phyloP scores from a whole-genome alignment of 306 rosid species.

The Cucumis sativus region Cucumber_9930_V3 NC_026655.2:1974001-1974500 shows the following conservation, averaged over 20 bases:
- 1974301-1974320: constrained; percentile 15
- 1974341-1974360: background rate
- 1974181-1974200: background rate
- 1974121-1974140: background rate
- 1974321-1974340: background rate
- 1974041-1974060: background rate
- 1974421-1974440: no score
- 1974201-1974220: background rate
- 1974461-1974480: no score
- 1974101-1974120: background rate
- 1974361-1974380: background rate
- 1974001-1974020: background rate
- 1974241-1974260: constrained; percentile 89
- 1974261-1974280: constrained; percentile 89
- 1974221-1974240: constrained; percentile 64
- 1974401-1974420: no score
- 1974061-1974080: background rate
- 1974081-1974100: background rate
- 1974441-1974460: no score
- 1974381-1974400: no score
- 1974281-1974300: constrained; percentile 94
- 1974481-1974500: no score
- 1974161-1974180: background rate
- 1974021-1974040: no score
- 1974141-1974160: background rate